Percentiles rank a stretch among this genome's conserved stretches.
Evolutionary conservation across 2,329 filamentous ascomycete genomes (phyloP).

Genomic region (Chaetomium sp.): DNA sequence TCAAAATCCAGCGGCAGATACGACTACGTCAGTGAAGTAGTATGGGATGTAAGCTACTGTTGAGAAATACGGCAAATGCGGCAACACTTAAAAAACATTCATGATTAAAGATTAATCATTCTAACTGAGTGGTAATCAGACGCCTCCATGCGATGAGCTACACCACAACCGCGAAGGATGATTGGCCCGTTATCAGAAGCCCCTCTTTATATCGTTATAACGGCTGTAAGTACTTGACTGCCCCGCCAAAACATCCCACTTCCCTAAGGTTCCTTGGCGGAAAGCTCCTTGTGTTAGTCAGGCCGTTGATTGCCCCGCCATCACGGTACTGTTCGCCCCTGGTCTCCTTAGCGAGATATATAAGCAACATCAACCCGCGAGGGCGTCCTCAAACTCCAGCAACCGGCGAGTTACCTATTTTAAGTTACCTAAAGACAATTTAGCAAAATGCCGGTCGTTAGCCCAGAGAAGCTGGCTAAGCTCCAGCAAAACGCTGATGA

Average conservation of each 20-base stretch:
- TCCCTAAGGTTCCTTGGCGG: constrained; percentile 6
- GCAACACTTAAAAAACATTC: no score
- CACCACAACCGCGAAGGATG: no score
- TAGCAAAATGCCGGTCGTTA: constrained; percentile 78
- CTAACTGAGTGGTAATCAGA: no score
- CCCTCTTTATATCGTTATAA: constrained; percentile 1
- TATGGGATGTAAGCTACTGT: no score
- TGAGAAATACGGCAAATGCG: no score
- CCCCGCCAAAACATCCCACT: constrained; percentile 15
- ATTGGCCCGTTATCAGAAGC: background rate
- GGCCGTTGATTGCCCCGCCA: constrained; percentile 6
- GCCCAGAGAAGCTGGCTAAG: constrained; percentile 79
- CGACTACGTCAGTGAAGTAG: no score
- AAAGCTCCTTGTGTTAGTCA: constrained; percentile 17
- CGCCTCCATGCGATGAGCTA: no score
- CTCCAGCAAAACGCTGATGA: constrained; percentile 83
- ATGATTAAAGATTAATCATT: no score
- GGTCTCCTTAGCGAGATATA: background rate
- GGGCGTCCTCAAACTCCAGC: background rate
- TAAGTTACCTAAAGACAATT: background rate
- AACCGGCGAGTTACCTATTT: background rate
- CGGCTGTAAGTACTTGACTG: background rate
- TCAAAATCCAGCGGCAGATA: no score
- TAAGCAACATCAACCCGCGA: background rate
- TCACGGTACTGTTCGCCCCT: background rate